These are phyloP conservation scores for Amphirosellinia nigrospora DNA, from an alignment of 495 filamentous ascomycete species.

Conservation along the genomic window DNA sequence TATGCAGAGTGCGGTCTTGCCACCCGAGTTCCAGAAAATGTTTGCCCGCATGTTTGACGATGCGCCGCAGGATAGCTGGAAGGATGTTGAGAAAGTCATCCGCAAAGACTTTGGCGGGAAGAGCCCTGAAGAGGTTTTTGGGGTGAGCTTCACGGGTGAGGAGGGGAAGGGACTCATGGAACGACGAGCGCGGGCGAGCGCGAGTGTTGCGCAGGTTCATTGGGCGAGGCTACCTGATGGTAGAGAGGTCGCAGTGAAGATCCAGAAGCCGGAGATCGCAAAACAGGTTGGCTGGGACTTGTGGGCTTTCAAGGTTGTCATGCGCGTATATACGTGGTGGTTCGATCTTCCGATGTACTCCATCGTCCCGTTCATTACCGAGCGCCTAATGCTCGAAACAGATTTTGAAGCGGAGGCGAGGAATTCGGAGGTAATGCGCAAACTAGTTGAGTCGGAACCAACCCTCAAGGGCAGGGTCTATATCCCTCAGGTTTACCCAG, in stretches of 20 bases:
- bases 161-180: conserved; percentile 81
- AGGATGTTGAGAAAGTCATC: conserved; percentile 85
- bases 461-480: conserved; percentile 81
- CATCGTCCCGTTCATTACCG: conserved; percentile 86
- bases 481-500: conserved; percentile 81
- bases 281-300: conserved; percentile 91
- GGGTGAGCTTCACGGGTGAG: conserved; percentile 75
- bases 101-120: conserved; percentile 83
- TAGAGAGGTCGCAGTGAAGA: conserved; percentile 89
- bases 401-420: conserved; percentile 91
- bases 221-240: conserved; percentile 87
- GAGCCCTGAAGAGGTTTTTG: conserved; percentile 86
- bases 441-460: conserved; percentile 76
- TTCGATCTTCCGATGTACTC: conserved; percentile 91
- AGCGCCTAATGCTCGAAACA: conserved; percentile 86
- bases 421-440: conserved; percentile 84
- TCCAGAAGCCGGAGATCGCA: conserved; percentile 93
- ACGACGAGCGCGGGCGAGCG: conserved; percentile 81
- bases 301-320: conserved; percentile 90
- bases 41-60: conserved; percentile 97
- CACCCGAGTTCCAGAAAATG: conserved; percentile 93
- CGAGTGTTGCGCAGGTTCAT: conserved; percentile 95
- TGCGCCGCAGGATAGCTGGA: conserved; percentile 92
- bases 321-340: conserved; percentile 74
- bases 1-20: conserved; percentile 94